These are phyloP conservation scores for Trapa bicornis DNA, from an alignment of 345 rosid genomes.

Conservation along the genomic window DNA sequence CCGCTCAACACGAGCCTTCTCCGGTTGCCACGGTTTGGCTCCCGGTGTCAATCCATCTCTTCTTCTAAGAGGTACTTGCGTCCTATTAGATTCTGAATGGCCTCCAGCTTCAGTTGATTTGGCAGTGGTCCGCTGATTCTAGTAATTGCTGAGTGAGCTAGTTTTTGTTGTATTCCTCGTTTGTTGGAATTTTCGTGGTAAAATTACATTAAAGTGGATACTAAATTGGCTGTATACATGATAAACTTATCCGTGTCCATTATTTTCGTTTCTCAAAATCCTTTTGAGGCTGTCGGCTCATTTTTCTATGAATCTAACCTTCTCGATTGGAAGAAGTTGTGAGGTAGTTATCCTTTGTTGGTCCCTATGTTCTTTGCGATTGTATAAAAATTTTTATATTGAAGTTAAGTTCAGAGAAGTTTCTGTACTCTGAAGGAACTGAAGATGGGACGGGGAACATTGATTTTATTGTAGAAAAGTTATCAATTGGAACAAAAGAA, in stretches of 20 bases:
- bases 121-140: not conserved
- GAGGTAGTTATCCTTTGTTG: not conserved
- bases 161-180: not conserved
- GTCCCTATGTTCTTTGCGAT: not conserved
- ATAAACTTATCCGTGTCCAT: not conserved
- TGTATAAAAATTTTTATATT: not conserved
- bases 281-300: not conserved
- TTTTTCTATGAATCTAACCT: not conserved
- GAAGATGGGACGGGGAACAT: not conserved
- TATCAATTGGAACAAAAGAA: not conserved
- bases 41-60: conserved; percentile 7
- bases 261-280: not conserved
- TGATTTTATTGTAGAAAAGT: not conserved
- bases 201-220: not conserved
- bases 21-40: conserved; percentile 5
- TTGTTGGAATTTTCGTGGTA: not conserved
- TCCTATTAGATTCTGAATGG: not conserved
- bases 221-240: not conserved
- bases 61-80: conserved; percentile 9
- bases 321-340: not conserved
- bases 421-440: not conserved
- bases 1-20: not conserved
- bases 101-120: not conserved
- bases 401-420: not conserved
- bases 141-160: not conserved